Base-by-base conservation (phyloP, 345 rosid species). In the Fremontodendron californicum region DNA sequence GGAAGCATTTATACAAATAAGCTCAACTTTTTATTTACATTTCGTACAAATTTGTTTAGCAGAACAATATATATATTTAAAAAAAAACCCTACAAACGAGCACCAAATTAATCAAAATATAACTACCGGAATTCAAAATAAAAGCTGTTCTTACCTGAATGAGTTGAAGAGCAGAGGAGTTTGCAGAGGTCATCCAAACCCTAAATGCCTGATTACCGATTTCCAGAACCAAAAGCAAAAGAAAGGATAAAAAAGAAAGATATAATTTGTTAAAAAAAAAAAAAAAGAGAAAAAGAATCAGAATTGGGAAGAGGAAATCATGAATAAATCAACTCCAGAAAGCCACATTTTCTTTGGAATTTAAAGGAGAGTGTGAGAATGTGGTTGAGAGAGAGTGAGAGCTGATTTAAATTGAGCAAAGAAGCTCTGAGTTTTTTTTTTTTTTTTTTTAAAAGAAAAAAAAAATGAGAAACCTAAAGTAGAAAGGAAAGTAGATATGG, bases 251-350 rank as follows among this genome's bases (percentile, higher is more conserved):
- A 21, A 42, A 12, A 11, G 3, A 15, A 6, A 43, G 18, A 4
- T 13, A 4, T 4, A 21, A n/a, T 54, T n/a, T 21, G 31, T 5
- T 12, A 45, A 69, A 51, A 19, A 4, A 19, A 10, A 27, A 45
- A 7, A 48, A 58, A 57, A 23, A 10, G 33, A 25, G 33, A 8
- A 55, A 21, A 9, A 9, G 19, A 27, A 15, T 71, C 11, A 71
- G 29, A 71, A 9, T 4, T 4, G 4, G 5, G 75, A 11, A 19
- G 39, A 51, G 27, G 61, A 31, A 71, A 49, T 2, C 0, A 49
- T 71, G 75, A 31, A 71, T 33, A 71, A 71, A 71, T 71, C 75
- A 71, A 49, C 29, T 51, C 16, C 75, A 49, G 75, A 71, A 71
- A 71, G 61, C 61, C 75, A 71, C 61, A 71, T 71, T 51, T 49